Evolutionary conservation across 306 rosid species (phyloP).

Genomic region (Dryas octopetala): DNA sequence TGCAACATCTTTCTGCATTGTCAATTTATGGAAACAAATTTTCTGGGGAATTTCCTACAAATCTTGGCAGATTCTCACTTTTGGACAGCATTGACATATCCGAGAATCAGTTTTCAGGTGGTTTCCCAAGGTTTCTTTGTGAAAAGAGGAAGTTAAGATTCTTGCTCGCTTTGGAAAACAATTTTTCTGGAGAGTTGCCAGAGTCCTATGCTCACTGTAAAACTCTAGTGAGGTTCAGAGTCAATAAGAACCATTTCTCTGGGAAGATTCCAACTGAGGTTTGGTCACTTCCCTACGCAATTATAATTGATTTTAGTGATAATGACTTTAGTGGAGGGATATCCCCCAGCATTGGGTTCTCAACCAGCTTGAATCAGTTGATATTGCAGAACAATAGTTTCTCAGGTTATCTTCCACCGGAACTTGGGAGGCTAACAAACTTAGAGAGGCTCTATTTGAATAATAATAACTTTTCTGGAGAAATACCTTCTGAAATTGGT

Average conservation of each 20-base stretch:
- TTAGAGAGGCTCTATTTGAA: conserved; percentile 75
- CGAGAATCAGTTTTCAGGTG: conserved; percentile 85
- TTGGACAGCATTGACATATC: conserved; percentile 87
- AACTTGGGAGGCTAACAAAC: conserved; percentile 65
- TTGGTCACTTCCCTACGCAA: conserved; percentile 76
- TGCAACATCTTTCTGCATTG: conserved; percentile 63
- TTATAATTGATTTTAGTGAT: conserved; percentile 74
- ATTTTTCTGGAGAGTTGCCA: conserved; percentile 74
- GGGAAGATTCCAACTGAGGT: conserved; percentile 65
- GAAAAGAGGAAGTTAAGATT: conserved; percentile 49
- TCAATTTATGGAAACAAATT: conserved; percentile 73
- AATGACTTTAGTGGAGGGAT: conserved; percentile 67
- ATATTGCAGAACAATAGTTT: conserved; percentile 60
- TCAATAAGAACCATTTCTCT: conserved; percentile 58
- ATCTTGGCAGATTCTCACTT: conserved; percentile 66
- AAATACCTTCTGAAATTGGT: conserved; percentile 71
- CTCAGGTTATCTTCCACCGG: conserved; percentile 73
- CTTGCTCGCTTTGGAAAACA: conserved; percentile 85
- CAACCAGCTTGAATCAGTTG: conserved; percentile 64
- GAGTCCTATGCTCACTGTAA: conserved; percentile 65
- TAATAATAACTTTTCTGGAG: conserved; percentile 62
- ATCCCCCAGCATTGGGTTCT: conserved; percentile 55
- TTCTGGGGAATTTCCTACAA: conserved; percentile 62
- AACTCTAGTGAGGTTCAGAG: conserved; percentile 69
- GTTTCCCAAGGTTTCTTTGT: conserved; percentile 83